Evolutionary conservation across 169 alveolate genomes (phyloP), one percentile per base, ranked within the genome.

Genomic region (Eimeria tenella): DNA sequence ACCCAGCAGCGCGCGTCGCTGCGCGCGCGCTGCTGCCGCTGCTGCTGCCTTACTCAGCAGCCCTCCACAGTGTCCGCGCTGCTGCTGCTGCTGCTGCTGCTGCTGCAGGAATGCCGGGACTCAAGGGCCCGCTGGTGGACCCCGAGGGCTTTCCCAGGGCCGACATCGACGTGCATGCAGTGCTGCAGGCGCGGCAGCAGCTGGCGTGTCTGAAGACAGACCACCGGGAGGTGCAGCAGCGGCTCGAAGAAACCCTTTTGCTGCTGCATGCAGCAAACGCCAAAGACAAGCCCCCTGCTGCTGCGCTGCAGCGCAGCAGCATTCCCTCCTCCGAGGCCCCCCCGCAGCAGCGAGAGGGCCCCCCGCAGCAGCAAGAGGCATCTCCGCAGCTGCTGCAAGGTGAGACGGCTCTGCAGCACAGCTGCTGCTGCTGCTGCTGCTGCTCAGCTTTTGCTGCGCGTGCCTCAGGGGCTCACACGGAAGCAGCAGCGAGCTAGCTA

Each of bases 101-200:
- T 71, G 82, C 23, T 31, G 19, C 90, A 90, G 94, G 94, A 1
- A 90, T 90, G 94, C 94, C 94, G 3, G 94, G 94, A 5, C 77
- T 90, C n/a, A 19, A n/a, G 19, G 89, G 90, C 56, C 73, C 55
- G 13, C 23, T 90, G 65, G 90, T 90, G 4, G 94, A 90, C 83
- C 74, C 15, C 7, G 90, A 90, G 79, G 94, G 94, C 9, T 90
- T 90, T 58, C 94, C 94, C 9, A 63, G 94, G 11, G 90, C 94
- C 4, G 94, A 90, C 56, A 90, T 90, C 23, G 94, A 90, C 19
- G 60, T 90, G 53, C 73, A 77, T 62, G 90, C 94, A 53, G 82
- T 90, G 75, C 90, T 90, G 9, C 83, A 79, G 2, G 94, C 94
- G 7, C 90, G 94, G 42, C 77, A 90, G 25, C 90, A 74, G 60